Evolutionary conservation across 2,329 filamentous ascomycete species (phyloP).

Genomic region (Aspergillus japonicus): DNA sequence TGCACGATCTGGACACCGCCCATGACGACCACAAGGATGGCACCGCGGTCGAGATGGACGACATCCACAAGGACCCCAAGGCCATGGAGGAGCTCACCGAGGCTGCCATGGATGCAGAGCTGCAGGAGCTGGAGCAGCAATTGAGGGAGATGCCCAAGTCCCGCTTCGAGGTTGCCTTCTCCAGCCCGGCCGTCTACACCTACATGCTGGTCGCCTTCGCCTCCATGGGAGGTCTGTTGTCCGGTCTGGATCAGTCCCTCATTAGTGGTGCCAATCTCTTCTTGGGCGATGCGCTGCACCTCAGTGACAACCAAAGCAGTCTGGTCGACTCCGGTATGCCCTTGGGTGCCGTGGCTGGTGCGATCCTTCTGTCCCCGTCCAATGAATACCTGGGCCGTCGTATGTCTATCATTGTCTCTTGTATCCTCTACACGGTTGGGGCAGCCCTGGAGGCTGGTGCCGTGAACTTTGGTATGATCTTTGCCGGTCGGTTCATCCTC

Average conservation of each 20-base stretch:
- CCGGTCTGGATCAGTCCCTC: constrained; percentile 69
- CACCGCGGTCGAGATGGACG: constrained; percentile 26
- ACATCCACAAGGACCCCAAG: constrained; percentile 27
- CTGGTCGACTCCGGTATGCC: constrained; percentile 71
- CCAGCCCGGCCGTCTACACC: constrained; percentile 64
- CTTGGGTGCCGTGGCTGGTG: constrained; percentile 68
- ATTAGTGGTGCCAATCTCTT: constrained; percentile 67
- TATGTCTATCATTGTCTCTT: constrained; percentile 68
- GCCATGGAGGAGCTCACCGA: constrained; percentile 24
- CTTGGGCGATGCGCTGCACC: constrained; percentile 58
- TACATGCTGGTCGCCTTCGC: constrained; percentile 68
- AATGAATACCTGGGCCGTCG: constrained; percentile 68
- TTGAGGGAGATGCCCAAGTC: constrained; percentile 21
- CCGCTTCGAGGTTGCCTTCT: constrained; percentile 53
- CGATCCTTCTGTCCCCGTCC: constrained; percentile 62
- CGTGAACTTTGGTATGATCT: constrained; percentile 69
- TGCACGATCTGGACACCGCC: constrained; percentile 29
- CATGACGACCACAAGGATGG: constrained; percentile 27
- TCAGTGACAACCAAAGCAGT: constrained; percentile 59
- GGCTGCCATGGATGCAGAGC: constrained; percentile 34
- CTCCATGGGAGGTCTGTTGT: constrained; percentile 72
- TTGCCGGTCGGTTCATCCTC: constrained; percentile 65
- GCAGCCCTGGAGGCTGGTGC: constrained; percentile 67
- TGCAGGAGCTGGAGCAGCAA: constrained; percentile 30
- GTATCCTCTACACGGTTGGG: constrained; percentile 68